phyloP scores from a whole-genome alignment of 208 protist genomes.

The Wallacemonas sp. region DNA sequence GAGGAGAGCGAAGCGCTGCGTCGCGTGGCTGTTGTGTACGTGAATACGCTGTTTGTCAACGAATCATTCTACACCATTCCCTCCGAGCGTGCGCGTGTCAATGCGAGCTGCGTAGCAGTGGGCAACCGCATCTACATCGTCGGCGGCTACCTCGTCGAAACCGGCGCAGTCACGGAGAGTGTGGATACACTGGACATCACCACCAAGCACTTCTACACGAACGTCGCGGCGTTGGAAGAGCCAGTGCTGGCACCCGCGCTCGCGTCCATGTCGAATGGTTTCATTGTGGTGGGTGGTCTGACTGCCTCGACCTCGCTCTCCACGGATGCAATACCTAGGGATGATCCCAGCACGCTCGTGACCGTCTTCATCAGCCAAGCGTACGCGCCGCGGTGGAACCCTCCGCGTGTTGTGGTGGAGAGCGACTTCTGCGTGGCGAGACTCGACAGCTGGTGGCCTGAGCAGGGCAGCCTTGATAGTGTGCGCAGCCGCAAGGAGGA shows the following conservation, averaged over 20 bases:
- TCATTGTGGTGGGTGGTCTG: slow-evolving; percentile 26
- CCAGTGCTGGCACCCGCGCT: slow-evolving; percentile 32
- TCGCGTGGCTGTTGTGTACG: neutral
- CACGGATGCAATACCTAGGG: no score
- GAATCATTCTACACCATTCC: slow-evolving; percentile 18
- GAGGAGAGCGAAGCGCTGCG: slow-evolving; percentile 7
- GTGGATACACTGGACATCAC: slow-evolving; percentile 38
- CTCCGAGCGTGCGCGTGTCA: slow-evolving; percentile 17
- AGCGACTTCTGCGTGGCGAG: neutral
- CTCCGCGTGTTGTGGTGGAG: no score
- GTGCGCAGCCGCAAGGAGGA: neutral
- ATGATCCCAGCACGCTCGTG: neutral
- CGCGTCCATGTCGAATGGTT: slow-evolving; percentile 27
- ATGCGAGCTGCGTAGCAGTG: slow-evolving; percentile 32
- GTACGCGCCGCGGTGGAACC: slow-evolving; percentile 12
- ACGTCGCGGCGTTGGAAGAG: slow-evolving; percentile 15
- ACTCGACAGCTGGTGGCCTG: slow-evolving; percentile 4
- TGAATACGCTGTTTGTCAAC: slow-evolving; percentile 9
- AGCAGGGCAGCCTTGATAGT: neutral
- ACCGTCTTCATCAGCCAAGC: slow-evolving; percentile 7
- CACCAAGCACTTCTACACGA: slow-evolving; percentile 29
- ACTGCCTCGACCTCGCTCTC: no score
- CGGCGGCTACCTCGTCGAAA: slow-evolving; percentile 27
- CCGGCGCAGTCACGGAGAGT: slow-evolving; percentile 22
- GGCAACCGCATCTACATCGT: slow-evolving; percentile 29